Evolutionary conservation across 441 rosid species (phyloP), one percentile per base, ranked within the genome.

Genomic region (Lepidium campestre): DNA sequence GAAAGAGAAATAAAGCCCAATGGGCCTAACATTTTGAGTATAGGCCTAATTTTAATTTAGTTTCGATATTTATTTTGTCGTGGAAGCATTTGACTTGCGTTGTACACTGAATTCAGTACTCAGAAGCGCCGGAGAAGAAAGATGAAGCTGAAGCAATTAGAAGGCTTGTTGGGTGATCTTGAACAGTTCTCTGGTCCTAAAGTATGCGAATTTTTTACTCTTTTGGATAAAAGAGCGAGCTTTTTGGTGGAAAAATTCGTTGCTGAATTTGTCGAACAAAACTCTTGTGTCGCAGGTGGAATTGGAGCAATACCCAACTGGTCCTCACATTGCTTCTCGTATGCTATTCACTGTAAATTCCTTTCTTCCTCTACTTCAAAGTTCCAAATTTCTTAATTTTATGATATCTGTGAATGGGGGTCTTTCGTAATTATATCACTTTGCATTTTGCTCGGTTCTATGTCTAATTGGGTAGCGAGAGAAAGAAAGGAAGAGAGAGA

Each of bases 291-390:
- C 55, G 85, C 82, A 90, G 94, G 79, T 86, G 45, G 99, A 93
- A 76, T 81, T 93, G 45, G 99, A 91, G 68, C 99, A 93, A 79
- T 93, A 93, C 70, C 96, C 96, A 42, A 93, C 96, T 57, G 93
- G 97, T 58, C 85, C 96, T 53, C 95, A 93, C 83, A 93, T 93
- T 75, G 97, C 97, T 72, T 85, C 97, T 82, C 93, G 97, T 70
- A 81, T 93, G 86, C 89, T 93, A 19, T 91, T 76, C 83, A 91
- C 89, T 45, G 96, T 91, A 81, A 27, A 32, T 4, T 19, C 35
- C 7, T 15, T 67, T 20, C 12, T 62, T 23, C 17, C 19, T 31
- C 52, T 20, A 6, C 62, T 46, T 17, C 0, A 67, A 63, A 74
- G 9, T 55, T 41, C 6, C 10, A 7, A 27, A 45, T 41, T 14